These are phyloP conservation scores for Thielaviopsis ethacetica DNA, from an alignment of 2,329 filamentous ascomycete genomes.

Conservation along the genomic window DNA sequence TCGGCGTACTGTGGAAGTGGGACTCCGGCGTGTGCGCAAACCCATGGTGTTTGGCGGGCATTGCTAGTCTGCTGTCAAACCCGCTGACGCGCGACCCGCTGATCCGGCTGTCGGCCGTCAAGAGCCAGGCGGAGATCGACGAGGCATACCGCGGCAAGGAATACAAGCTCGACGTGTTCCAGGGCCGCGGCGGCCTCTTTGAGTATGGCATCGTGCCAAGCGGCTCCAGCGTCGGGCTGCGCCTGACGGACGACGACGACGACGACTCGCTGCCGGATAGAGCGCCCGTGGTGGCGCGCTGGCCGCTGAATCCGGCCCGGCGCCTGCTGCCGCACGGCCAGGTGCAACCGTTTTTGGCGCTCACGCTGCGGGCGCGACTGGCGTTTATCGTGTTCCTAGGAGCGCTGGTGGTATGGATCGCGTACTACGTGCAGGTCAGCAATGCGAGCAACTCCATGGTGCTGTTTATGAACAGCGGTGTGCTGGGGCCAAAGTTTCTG, in stretches of 20 bases:
- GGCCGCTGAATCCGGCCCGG: not conserved
- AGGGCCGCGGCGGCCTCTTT: not conserved
- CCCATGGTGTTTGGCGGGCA: constrained; percentile 10
- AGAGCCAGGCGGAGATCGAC: not conserved
- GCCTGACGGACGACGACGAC: constrained; percentile 2
- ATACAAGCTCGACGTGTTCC: constrained; percentile 2
- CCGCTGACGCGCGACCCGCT: constrained; percentile 1
- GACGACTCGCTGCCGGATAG: not conserved
- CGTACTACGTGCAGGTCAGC: constrained; percentile 3
- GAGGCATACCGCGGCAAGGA: not conserved
- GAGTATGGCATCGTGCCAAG: constrained; percentile 10
- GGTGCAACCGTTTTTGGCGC: constrained; percentile 4
- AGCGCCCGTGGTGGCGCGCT: not conserved
- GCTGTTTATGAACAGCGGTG: constrained; percentile 8
- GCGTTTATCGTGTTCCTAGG: constrained; percentile 2
- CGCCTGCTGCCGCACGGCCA: not conserved
- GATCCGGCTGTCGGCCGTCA: not conserved
- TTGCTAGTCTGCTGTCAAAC: constrained; percentile 1
- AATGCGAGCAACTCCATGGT: not conserved
- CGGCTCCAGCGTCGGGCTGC: not conserved
- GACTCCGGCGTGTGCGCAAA: constrained; percentile 7
- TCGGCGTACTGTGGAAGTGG: constrained; percentile 6
- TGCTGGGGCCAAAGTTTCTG: constrained; percentile 6
- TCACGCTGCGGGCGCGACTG: not conserved
- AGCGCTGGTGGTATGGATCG: constrained; percentile 2